Evolutionary conservation across 2,329 filamentous ascomycete genomes (phyloP).

Genomic region (Stemphylium beticola): DNA sequence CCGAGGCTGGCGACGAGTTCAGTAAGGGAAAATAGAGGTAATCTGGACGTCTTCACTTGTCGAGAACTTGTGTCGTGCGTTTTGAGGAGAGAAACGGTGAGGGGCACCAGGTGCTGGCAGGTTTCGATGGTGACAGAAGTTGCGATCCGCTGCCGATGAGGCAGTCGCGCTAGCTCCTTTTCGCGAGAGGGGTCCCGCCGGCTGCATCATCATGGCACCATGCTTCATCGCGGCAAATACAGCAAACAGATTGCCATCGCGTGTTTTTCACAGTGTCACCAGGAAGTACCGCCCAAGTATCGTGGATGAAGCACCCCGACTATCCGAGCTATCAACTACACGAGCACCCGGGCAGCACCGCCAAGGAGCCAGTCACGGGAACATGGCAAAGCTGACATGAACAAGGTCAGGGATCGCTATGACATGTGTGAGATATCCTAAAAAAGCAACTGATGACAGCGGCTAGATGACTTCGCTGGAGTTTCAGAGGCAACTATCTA

Average conservation of each 20-base stretch:
- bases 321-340: no score
- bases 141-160: conserved; percentile 22
- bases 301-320: no score
- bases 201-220: conserved; percentile 11
- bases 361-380: conserved; percentile 3
- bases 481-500: neutral
- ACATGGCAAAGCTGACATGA: neutral
- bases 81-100: conserved; percentile 19
- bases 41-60: neutral
- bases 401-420: neutral
- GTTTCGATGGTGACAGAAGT: conserved; percentile 31
- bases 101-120: conserved; percentile 30
- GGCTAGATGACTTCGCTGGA: neutral
- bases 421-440: neutral
- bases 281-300: no score
- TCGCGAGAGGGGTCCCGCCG: conserved; percentile 20
- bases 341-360: neutral
- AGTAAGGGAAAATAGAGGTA: neutral
- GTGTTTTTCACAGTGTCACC: no score
- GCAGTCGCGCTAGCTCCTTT: conserved; percentile 27
- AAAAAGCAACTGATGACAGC: neutral
- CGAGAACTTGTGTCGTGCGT: conserved; percentile 3
- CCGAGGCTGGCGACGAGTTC: neutral
- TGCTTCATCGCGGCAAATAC: conserved; percentile 4
- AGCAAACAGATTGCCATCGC: neutral